A percentile compares a stretch with the other conserved stretches of the same genome.
These are phyloP conservation scores for Hypoxylon sp. DNA, from an alignment of 2,329 filamentous ascomycete species.

Conservation along the genomic window DNA sequence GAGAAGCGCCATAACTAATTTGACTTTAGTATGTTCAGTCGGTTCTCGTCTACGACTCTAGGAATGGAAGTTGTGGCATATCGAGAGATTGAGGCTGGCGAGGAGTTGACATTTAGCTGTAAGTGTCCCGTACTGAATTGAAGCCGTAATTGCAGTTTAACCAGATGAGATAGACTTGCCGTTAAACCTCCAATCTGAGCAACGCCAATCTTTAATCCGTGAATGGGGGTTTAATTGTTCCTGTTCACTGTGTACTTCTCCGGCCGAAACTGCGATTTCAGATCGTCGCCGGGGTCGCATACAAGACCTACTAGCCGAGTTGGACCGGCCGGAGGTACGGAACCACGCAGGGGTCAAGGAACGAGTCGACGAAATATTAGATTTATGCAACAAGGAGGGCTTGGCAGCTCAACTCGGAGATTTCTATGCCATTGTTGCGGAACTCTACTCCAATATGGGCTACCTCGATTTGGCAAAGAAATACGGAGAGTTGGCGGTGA, in stretches of 20 bases:
- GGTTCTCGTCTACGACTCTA: conserved; percentile 53
- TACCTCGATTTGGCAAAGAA: conserved; percentile 40
- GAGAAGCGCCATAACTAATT: not conserved
- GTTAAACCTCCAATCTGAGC: conserved; percentile 48
- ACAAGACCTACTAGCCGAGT: conserved; percentile 44
- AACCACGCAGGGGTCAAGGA: conserved; percentile 28
- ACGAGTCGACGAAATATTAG: conserved; percentile 43
- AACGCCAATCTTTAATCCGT: conserved; percentile 46
- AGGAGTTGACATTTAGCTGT: conserved; percentile 59
- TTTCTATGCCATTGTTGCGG: conserved; percentile 46
- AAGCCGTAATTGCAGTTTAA: conserved; percentile 14
- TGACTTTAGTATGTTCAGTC: conserved; percentile 52
- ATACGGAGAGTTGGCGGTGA: conserved; percentile 44
- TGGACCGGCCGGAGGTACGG: conserved; percentile 40
- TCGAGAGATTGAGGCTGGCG: conserved; percentile 54
- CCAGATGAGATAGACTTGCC: conserved; percentile 44
- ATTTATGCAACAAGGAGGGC: conserved; percentile 45
- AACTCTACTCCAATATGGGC: conserved; percentile 45
- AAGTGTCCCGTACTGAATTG: conserved; percentile 18
- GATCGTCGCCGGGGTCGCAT: conserved; percentile 47
- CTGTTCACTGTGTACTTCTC: conserved; percentile 48
- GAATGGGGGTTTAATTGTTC: conserved; percentile 53
- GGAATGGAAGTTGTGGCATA: conserved; percentile 56
- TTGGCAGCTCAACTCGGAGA: conserved; percentile 49
- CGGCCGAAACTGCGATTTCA: conserved; percentile 38